These are phyloP conservation scores for Coprinopsis cinerea DNA, from an alignment of 768 basidiomycete genomes.

Conservation along the genomic window DNA sequence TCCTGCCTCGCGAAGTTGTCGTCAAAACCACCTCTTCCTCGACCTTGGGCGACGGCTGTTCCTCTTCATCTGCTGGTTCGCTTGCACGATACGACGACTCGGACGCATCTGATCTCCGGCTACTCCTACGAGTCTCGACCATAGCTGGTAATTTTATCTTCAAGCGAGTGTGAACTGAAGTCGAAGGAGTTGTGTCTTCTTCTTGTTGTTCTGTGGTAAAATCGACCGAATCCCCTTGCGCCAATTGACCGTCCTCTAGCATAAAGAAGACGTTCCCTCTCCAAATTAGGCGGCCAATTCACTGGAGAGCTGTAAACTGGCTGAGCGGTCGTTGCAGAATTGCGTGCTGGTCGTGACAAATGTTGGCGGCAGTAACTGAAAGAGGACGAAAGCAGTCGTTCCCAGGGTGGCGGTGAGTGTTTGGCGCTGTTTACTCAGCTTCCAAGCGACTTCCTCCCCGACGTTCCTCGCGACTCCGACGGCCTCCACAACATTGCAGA, in stretches of 20 bases:
- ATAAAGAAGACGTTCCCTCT: slow-evolving; percentile 2
- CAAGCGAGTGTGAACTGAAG: slow-evolving; percentile 9
- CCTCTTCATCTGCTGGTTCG: slow-evolving; percentile 37
- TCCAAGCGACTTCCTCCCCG: not conserved
- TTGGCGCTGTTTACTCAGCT: slow-evolving; percentile 18
- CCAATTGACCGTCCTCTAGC: slow-evolving; percentile 7
- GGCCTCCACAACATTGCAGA: not conserved
- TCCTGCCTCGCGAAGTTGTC: slow-evolving; percentile 11
- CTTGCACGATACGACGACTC: slow-evolving; percentile 40
- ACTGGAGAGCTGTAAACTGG: not conserved
- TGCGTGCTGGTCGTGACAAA: slow-evolving; percentile 15
- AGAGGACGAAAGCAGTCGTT: slow-evolving; percentile 6
- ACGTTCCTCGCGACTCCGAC: not conserved
- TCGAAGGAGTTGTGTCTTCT: slow-evolving; percentile 13
- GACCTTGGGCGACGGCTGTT: slow-evolving; percentile 27
- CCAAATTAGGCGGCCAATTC: not conserved
- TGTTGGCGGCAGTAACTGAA: slow-evolving; percentile 7
- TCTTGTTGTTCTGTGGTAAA: slow-evolving; percentile 4
- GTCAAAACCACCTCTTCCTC: slow-evolving; percentile 28
- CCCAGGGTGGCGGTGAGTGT: slow-evolving; percentile 23
- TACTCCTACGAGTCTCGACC: slow-evolving; percentile 26
- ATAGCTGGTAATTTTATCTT: slow-evolving; percentile 25
- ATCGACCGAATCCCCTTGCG: slow-evolving; percentile 5
- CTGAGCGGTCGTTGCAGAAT: slow-evolving; percentile 2
- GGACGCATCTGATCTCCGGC: slow-evolving; percentile 35